Percentiles rank a stretch among this genome's conserved stretches.
Evolutionary conservation across 306 rosid genomes (phyloP).

Genomic region (Cucurbita ficifolia): DNA sequence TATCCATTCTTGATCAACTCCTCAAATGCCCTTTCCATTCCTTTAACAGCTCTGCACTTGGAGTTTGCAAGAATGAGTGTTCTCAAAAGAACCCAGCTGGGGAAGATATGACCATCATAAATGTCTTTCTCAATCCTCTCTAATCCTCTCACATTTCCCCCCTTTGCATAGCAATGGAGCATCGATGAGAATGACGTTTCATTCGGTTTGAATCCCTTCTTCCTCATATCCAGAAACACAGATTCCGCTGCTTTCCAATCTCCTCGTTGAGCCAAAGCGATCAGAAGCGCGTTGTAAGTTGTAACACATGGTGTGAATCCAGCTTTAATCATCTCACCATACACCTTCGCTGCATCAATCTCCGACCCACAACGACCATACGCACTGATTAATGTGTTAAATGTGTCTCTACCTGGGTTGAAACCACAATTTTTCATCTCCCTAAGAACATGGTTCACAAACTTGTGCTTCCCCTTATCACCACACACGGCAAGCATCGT

Average conservation of each 20-base stretch:
- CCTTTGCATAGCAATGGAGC: conserved; percentile 70
- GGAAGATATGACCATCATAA: conserved; percentile 53
- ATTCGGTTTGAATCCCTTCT: conserved; percentile 67
- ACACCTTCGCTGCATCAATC: conserved; percentile 58
- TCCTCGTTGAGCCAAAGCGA: conserved; percentile 72
- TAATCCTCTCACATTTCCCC: conserved; percentile 60
- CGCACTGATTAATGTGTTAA: conserved; percentile 78
- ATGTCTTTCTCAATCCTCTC: conserved; percentile 54
- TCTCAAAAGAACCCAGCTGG: conserved; percentile 78
- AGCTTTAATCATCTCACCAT: conserved; percentile 63
- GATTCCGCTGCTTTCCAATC: conserved; percentile 83
- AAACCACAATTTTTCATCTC: conserved; percentile 92
- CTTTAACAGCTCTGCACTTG: conserved; percentile 64
- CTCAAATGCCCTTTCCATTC: conserved; percentile 74
- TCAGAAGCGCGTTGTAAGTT: conserved; percentile 81
- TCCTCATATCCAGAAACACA: conserved; percentile 55
- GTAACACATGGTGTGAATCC: conserved; percentile 69
- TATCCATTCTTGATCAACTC: conserved; percentile 53
- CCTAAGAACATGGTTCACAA: conserved; percentile 50
- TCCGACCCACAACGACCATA: conserved; percentile 88
- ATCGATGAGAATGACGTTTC: conserved; percentile 79
- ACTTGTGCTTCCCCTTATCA: conserved; percentile 55
- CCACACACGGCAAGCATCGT: conserved; percentile 86
- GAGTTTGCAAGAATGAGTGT: conserved; percentile 63
- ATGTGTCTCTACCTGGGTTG: conserved; percentile 92